Percentiles rank a stretch among this genome's conserved stretches.
Conservation (phyloP, 768 basidiomycete genomes). For the Boletus pseudopeckii region DNA sequence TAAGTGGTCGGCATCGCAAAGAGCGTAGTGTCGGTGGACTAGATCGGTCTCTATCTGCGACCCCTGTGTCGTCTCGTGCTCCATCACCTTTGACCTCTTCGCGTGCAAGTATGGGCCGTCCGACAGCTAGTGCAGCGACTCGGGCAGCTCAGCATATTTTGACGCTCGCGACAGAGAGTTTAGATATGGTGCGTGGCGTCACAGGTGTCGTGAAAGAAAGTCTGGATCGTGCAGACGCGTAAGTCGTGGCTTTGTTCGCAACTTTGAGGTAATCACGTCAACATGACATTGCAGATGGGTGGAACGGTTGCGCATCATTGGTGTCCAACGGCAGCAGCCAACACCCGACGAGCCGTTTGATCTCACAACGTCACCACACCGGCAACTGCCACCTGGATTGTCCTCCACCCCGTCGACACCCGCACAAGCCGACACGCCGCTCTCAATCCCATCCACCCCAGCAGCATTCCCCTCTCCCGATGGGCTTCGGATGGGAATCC, state of each 20-base stretch:
- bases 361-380: conserved; percentile 5
- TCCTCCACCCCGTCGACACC: conserved; percentile 32
- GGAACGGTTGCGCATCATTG: conserved; percentile 72
- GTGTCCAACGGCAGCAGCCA: conserved; percentile 57
- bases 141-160: conserved; percentile 79
- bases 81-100: conserved; percentile 31
- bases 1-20: conserved; percentile 23
- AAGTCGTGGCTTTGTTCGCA: conserved; percentile 28
- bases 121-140: conserved; percentile 54
- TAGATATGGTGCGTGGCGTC: conserved; percentile 90
- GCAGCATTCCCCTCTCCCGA: conserved; percentile 26
- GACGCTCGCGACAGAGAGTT: conserved; percentile 82
- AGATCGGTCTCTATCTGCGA: conserved; percentile 30
- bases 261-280: conserved; percentile 2
- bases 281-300: conserved; percentile 59
- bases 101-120: conserved; percentile 20
- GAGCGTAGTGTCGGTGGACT: conserved; percentile 40
- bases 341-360: conserved; percentile 18
- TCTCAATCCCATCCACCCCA: conserved; percentile 31
- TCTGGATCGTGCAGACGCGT: conserved; percentile 84
- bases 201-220: conserved; percentile 87
- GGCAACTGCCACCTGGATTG: conserved; percentile 26
- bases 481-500: conserved; percentile 24
- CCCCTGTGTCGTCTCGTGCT: conserved; percentile 35
- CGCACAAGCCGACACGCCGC: conserved; percentile 24